Evolutionary conservation across 768 basidiomycete genomes (phyloP).

Genomic region (Podaxis rugospora): DNA sequence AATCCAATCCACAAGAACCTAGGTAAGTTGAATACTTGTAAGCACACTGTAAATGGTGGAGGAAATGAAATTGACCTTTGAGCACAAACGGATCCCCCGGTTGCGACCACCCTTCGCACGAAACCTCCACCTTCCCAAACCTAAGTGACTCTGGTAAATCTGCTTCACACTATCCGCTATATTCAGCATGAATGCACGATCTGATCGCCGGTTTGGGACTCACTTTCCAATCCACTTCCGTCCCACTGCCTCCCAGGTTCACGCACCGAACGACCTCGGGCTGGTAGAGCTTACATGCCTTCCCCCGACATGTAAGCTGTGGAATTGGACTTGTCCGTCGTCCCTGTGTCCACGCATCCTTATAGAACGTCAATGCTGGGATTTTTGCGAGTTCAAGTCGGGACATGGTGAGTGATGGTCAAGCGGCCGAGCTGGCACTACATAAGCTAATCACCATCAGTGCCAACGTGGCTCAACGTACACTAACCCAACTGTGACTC

Average conservation of each 20-base stretch:
- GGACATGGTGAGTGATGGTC: slow-evolving; percentile 41
- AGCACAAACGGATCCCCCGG: slow-evolving; percentile 83
- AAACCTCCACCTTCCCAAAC: slow-evolving; percentile 81
- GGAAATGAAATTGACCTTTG: slow-evolving; percentile 51
- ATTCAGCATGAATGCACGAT: neutral
- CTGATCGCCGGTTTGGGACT: slow-evolving; percentile 16
- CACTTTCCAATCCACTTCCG: slow-evolving; percentile 90
- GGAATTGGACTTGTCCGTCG: slow-evolving; percentile 66
- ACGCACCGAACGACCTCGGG: slow-evolving; percentile 85
- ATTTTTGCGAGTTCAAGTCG: slow-evolving; percentile 71
- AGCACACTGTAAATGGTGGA: neutral
- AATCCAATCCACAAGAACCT: slow-evolving; percentile 89
- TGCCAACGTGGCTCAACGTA: slow-evolving; percentile 10
- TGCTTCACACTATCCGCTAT: slow-evolving; percentile 65
- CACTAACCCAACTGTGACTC: neutral
- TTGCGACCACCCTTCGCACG: slow-evolving; percentile 86
- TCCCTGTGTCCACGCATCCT: slow-evolving; percentile 56
- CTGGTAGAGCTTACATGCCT: slow-evolving; percentile 68
- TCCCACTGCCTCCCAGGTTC: slow-evolving; percentile 69
- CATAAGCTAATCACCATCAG: neutral
- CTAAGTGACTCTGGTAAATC: slow-evolving; percentile 81
- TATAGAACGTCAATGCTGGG: slow-evolving; percentile 74
- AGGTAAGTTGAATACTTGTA: neutral
- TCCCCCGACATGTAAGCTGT: slow-evolving; percentile 79
- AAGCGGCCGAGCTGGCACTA: neutral